Conservation (phyloP, 768 basidiomycete genomes). For the Lepiota brunneoincarnata region DNA sequence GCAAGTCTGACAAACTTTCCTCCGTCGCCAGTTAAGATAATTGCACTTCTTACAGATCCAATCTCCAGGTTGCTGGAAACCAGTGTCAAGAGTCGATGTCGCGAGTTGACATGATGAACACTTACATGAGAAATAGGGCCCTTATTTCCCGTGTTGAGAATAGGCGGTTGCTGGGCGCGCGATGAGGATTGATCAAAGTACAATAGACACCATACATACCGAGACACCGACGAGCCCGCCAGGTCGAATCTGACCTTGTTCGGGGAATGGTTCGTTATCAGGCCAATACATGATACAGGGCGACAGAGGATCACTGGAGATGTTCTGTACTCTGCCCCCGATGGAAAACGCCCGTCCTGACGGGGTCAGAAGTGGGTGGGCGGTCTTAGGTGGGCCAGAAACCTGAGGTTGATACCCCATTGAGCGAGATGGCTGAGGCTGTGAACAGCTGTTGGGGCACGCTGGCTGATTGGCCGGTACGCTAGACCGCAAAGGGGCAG, state of each 20-base stretch:
- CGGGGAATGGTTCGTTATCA: constrained; percentile 82
- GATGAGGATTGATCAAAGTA: constrained; percentile 1
- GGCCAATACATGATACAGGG: constrained; percentile 92
- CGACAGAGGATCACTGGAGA: constrained; percentile 65
- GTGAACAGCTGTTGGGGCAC: constrained; percentile 7
- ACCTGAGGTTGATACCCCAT: constrained; percentile 14
- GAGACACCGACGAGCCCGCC: constrained; percentile 49
- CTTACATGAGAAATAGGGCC: constrained; percentile 83
- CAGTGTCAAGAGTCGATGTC: constrained; percentile 15
- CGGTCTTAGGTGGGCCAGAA: constrained; percentile 33
- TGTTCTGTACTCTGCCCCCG: constrained; percentile 78
- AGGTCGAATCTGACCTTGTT: constrained; percentile 76
- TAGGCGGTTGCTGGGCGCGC: constrained; percentile 67
- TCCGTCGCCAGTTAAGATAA: constrained; percentile 83
- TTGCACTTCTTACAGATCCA: constrained; percentile 85
- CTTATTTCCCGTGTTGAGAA: constrained; percentile 85
- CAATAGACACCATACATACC: constrained; percentile 30
- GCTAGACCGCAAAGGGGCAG: neutral
- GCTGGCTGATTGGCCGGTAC: constrained; percentile 1
- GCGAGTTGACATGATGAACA: constrained; percentile 24
- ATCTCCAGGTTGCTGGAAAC: constrained; percentile 64
- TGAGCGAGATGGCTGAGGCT: constrained; percentile 10
- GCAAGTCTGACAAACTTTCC: constrained; percentile 90
- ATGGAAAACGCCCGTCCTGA: constrained; percentile 75
- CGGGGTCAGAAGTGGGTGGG: constrained; percentile 78